Conservation (phyloP, 306 rosid genomes). For the Trichosanthes cucumerina region DNA sequence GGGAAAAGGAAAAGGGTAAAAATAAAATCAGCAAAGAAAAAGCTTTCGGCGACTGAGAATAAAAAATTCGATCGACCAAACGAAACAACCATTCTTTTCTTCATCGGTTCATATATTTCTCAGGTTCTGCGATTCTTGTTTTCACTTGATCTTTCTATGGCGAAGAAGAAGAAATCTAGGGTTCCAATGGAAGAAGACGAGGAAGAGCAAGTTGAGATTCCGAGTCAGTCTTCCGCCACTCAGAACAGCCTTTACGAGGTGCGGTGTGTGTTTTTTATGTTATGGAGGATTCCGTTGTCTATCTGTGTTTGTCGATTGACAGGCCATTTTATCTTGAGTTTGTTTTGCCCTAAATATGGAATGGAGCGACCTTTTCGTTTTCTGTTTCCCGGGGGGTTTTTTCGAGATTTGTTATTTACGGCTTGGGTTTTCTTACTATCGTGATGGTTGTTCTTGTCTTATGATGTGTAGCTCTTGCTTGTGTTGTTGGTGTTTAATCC, state of each 20-base stretch:
- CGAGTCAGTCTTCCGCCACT: constrained; percentile 11
- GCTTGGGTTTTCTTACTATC: neutral
- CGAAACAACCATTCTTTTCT: neutral
- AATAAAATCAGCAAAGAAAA: neutral
- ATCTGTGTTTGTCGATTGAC: neutral
- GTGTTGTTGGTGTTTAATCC: neutral
- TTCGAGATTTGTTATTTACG: neutral
- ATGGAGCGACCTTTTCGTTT: neutral
- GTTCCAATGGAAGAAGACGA: constrained; percentile 39
- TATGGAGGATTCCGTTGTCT: neutral
- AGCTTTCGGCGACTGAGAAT: neutral
- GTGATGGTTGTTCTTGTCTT: neutral
- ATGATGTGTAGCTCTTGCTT: neutral
- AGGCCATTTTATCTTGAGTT: neutral
- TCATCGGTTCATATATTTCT: neutral
- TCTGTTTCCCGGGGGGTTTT: neutral
- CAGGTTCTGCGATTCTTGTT: neutral
- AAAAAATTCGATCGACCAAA: neutral
- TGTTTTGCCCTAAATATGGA: neutral
- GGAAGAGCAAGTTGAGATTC: constrained; percentile 12
- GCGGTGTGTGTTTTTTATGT: neutral
- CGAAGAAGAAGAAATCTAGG: constrained; percentile 48
- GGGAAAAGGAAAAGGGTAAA: neutral
- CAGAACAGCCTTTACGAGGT: constrained; percentile 57
- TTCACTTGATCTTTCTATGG: constrained; percentile 25